Conservation (phyloP, 2,329 filamentous ascomycete species). For the Exophiala oligosperma region DNA sequence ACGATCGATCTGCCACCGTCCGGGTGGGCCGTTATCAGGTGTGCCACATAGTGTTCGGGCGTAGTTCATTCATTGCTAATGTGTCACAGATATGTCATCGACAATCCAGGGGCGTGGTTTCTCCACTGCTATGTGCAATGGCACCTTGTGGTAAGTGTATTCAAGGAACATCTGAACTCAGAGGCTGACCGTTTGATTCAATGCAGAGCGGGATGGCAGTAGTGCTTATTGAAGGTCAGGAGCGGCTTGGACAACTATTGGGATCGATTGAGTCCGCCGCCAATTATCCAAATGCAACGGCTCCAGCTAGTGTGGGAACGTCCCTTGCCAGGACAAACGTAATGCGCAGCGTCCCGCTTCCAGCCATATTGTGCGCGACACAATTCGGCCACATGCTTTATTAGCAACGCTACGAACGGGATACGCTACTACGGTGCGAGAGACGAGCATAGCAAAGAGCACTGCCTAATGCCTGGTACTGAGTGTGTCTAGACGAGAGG, state of each 20-base stretch:
- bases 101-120: constrained; percentile 46
- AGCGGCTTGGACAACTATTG: constrained; percentile 11
- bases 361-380: too few relatives aligned
- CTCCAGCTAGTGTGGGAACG: not conserved
- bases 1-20: constrained; percentile 38
- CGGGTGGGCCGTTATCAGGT: constrained; percentile 43
- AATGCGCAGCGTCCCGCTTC: too few relatives aligned
- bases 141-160: constrained; percentile 15
- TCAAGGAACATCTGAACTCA: not conserved
- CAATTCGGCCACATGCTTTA: too few relatives aligned
- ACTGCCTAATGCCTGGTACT: too few relatives aligned
- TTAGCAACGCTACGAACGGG: too few relatives aligned
- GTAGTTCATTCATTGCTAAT: constrained; percentile 2
- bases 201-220: constrained; percentile 16
- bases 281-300: constrained; percentile 11
- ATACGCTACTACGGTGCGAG: too few relatives aligned
- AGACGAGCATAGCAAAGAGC: too few relatives aligned
- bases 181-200: not conserved
- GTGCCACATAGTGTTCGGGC: constrained; percentile 17
- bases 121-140: constrained; percentile 40
- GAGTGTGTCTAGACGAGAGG: too few relatives aligned
- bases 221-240: constrained; percentile 15
- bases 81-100: constrained; percentile 19
- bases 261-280: constrained; percentile 13
- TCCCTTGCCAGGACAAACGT: too few relatives aligned